Evolutionary conservation across 805 yeast genomes (phyloP).

Genomic region (Metschnikowia kunwiensis): DNA sequence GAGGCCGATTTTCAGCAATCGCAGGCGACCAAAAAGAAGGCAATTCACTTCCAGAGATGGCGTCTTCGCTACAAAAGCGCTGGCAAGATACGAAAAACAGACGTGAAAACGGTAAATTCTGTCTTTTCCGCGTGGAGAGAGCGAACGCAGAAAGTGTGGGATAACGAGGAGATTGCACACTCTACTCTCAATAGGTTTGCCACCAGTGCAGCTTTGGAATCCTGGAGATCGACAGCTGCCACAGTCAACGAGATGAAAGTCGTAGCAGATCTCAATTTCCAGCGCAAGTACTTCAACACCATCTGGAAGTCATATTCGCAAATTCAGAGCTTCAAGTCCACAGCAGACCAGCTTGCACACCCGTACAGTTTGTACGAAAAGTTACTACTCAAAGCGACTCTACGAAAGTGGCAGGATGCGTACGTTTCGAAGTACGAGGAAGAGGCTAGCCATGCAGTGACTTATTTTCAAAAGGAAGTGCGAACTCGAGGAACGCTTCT

Average conservation of each 20-base stretch:
- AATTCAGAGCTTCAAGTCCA: background rate
- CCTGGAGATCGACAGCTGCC: conserved; percentile 3
- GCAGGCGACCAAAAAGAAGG: conserved; percentile 4
- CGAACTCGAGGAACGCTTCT: conserved; percentile 2
- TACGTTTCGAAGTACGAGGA: conserved; percentile 23
- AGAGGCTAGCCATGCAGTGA: conserved; percentile 18
- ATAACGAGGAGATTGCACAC: conserved; percentile 1
- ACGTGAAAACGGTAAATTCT: background rate
- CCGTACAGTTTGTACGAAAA: background rate
- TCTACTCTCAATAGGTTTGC: background rate
- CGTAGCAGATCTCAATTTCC: conserved; percentile 22
- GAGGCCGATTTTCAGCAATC: background rate
- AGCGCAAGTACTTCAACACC: conserved; percentile 21
- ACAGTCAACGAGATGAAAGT: conserved; percentile 8
- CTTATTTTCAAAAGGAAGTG: conserved; percentile 17
- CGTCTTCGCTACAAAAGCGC: conserved; percentile 5
- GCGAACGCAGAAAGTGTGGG: background rate
- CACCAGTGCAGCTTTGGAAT: background rate
- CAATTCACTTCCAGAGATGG: conserved; percentile 2
- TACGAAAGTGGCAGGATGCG: conserved; percentile 24
- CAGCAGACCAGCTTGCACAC: background rate
- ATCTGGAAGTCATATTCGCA: background rate
- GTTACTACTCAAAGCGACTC: conserved; percentile 1
- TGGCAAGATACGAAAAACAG: background rate
- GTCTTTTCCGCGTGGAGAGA: conserved; percentile 1